Conservation (phyloP, 345 rosid species). For the Hibiscus syriacus region DNA sequence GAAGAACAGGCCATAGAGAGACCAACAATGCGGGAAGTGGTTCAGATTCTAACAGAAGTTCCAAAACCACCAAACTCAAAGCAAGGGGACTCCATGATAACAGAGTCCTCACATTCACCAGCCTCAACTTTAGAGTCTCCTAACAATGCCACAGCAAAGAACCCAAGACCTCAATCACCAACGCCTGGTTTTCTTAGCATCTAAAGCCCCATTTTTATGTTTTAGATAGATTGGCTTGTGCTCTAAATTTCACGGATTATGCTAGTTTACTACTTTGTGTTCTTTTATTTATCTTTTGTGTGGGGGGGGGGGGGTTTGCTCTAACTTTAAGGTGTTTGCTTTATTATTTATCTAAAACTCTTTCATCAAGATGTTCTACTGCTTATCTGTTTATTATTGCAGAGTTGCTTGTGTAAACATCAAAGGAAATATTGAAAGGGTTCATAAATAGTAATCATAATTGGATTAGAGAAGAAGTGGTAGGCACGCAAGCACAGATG, state of each 20-base stretch:
- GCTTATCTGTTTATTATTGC: background rate
- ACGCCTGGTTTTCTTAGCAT: slow-evolving; percentile 69
- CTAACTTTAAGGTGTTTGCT: slow-evolving; percentile 26
- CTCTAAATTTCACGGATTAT: slow-evolving; percentile 25
- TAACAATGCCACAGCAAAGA: slow-evolving; percentile 15
- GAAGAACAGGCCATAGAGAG: slow-evolving; percentile 97
- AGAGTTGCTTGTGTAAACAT: background rate
- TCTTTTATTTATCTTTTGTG: slow-evolving; percentile 4
- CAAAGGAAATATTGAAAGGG: too few species aligned
- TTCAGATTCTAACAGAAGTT: slow-evolving; percentile 86
- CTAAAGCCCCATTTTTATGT: slow-evolving; percentile 22
- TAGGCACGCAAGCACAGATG: background rate
- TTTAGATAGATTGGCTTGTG: slow-evolving; percentile 12
- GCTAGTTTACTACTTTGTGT: slow-evolving; percentile 24
- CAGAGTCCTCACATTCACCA: slow-evolving; percentile 24
- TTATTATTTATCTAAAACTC: background rate
- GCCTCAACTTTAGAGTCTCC: slow-evolving; percentile 30
- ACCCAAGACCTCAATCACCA: slow-evolving; percentile 15
- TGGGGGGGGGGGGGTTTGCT: slow-evolving; percentile 16
- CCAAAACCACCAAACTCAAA: slow-evolving; percentile 54
- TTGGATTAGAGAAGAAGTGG: background rate
- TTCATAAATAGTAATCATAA: too few species aligned
- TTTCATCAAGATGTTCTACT: background rate
- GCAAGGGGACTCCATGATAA: slow-evolving; percentile 25
- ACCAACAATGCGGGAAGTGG: slow-evolving; percentile 94